Conservation (phyloP, 352 stramenopile genomes). For the Phytopythium delawarense region DNA sequence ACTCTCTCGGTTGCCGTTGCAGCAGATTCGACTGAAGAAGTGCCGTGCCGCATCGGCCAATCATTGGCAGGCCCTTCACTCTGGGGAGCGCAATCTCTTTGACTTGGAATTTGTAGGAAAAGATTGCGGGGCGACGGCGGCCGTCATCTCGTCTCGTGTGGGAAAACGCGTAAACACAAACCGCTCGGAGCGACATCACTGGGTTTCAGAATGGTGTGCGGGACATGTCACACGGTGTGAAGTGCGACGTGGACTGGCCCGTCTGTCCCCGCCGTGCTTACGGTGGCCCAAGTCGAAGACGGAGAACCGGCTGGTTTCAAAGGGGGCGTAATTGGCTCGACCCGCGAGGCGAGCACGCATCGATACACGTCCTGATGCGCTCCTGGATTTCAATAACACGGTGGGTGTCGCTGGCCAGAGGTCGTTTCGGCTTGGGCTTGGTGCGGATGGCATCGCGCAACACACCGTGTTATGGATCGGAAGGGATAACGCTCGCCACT, state of each 20-base stretch:
- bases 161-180: constrained; percentile 2
- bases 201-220: neutral
- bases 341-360: neutral
- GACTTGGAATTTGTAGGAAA: neutral
- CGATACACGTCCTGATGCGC: neutral
- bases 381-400: neutral
- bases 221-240: constrained; percentile 1
- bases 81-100: neutral
- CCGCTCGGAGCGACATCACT: neutral
- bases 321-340: neutral
- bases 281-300: neutral
- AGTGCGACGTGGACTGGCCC: neutral
- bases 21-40: neutral
- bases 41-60: neutral
- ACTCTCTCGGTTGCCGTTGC: no score
- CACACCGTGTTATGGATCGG: neutral
- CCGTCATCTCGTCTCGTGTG: neutral
- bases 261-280: neutral
- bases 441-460: neutral
- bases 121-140: neutral
- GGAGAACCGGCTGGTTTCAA: neutral
- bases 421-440: neutral
- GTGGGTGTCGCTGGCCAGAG: neutral
- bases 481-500: neutral
- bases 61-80: neutral